These are phyloP conservation scores for Neurospora africana DNA, from an alignment of 495 filamentous ascomycete genomes.

Conservation along the genomic window DNA sequence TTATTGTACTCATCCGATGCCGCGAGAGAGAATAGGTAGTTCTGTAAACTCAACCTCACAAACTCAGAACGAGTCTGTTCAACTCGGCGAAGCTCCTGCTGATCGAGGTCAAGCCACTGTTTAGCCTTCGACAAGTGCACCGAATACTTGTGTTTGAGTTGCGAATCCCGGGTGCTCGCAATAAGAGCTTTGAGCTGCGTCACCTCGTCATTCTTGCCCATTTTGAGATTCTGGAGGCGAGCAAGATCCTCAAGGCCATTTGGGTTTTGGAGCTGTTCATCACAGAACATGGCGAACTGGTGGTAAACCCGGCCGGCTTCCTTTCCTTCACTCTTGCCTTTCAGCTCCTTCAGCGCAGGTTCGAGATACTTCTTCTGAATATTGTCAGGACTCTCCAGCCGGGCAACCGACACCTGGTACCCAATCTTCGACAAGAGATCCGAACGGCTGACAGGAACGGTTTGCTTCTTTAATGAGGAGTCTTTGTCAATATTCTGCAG, in stretches of 20 bases:
- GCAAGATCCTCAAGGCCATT: slow-evolving; percentile 77
- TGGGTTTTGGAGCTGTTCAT: slow-evolving; percentile 77
- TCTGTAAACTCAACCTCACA: slow-evolving; percentile 77
- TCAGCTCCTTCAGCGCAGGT: slow-evolving; percentile 71
- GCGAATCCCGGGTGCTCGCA: slow-evolving; percentile 26
- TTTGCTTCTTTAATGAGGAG: slow-evolving; percentile 55
- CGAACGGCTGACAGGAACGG: slow-evolving; percentile 61
- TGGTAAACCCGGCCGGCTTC: slow-evolving; percentile 85
- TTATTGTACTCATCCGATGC: slow-evolving; percentile 83
- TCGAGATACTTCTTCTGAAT: slow-evolving; percentile 78
- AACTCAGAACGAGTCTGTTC: slow-evolving; percentile 66
- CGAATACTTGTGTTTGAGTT: slow-evolving; percentile 28
- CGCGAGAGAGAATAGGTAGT: slow-evolving; percentile 76
- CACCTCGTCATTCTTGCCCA: slow-evolving; percentile 72
- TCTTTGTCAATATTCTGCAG: slow-evolving; percentile 60
- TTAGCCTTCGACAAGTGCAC: slow-evolving; percentile 51
- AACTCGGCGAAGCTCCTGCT: slow-evolving; percentile 73
- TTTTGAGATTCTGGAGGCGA: slow-evolving; percentile 65
- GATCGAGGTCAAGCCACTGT: slow-evolving; percentile 81
- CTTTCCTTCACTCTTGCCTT: slow-evolving; percentile 53
- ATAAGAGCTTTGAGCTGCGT: slow-evolving; percentile 49
- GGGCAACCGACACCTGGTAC: slow-evolving; percentile 79
- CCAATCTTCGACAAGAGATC: slow-evolving; percentile 80
- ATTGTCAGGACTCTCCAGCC: slow-evolving; percentile 82
- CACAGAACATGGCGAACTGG: slow-evolving; percentile 90